Evolutionary conservation across 2,329 filamentous ascomycete species (phyloP), one percentile per base, ranked within the genome.

Genomic region (Amesomyces nigricolor): DNA sequence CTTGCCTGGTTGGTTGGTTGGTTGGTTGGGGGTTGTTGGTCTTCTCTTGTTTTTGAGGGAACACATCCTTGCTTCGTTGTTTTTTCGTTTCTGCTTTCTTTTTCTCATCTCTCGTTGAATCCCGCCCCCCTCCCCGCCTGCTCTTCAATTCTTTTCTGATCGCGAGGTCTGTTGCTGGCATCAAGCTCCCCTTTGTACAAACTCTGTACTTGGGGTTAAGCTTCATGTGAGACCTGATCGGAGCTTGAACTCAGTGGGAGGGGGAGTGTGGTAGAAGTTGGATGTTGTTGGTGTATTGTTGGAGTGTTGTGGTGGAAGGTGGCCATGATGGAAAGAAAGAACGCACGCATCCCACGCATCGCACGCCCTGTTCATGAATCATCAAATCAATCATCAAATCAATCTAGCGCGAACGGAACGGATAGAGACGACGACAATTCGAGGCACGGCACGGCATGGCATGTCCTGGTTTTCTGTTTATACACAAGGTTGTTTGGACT

Each of bases 151-250:
- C 22, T 37, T 40, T 13, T 37, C 17, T 38, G 19, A 17, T 53
- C 19, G 19, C 16, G n/a, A 17, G 43, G 51, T 48, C 51, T 51
- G 51, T 48, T 54, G 56, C 51, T 49, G 51, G 51, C 51, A 54
- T 54, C 47, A 53, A 52, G 51, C 43, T 39, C 19, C 26, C 32
- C n/a, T 26, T 17, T 5, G 4, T 2, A 2, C n/a, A n/a, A n/a
- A 35, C 11, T 13, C 8, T 35, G 8, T 35, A 4, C 45, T 14
- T 38, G 32, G 32, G 45, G 17, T 13, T 5, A 47, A 43, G 51
- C 56, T 52, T 54, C 47, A 53, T 58, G 51, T 42, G 51, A 53
- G 54, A 50, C 54, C 9, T 30, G 32, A 39, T n/a, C 14, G 30
- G 39, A 49, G 45, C 7, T 3, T 19, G 46, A 16, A 26, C 1